Percentiles rank a stretch among this genome's conserved stretches.
phyloP scores from a whole-genome alignment of 2,329 filamentous ascomycete genomes.

The Diaporthe ilicicola region DNA sequence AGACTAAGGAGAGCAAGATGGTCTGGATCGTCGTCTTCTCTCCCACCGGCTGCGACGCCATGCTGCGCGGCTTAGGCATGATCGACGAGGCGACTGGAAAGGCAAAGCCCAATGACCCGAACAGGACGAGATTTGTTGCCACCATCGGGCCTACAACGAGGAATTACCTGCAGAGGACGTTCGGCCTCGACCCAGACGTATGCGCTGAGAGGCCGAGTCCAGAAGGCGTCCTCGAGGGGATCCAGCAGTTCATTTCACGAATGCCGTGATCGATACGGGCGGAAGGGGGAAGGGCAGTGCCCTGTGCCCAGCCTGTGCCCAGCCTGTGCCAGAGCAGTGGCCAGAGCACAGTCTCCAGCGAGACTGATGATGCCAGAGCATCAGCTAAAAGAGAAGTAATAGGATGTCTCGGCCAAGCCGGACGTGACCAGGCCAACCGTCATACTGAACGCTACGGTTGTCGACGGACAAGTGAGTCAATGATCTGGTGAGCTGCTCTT shows the following conservation, averaged over 20 bases:
- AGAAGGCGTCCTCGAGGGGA: constrained; percentile 77
- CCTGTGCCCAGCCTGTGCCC: too few species aligned
- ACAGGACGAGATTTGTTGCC: constrained; percentile 70
- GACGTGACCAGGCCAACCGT: background rate
- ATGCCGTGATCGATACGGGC: background rate
- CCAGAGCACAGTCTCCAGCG: background rate
- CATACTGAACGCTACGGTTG: background rate
- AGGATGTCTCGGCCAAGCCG: background rate
- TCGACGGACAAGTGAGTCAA: background rate
- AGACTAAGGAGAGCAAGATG: constrained; percentile 48
- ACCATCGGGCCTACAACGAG: constrained; percentile 95
- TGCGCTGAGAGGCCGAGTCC: constrained; percentile 85
- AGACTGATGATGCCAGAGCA: background rate
- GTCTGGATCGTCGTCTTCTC: constrained; percentile 83
- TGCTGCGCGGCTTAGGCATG: constrained; percentile 63
- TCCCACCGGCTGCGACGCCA: constrained; percentile 69
- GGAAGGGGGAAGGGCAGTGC: background rate
- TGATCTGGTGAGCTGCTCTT: background rate
- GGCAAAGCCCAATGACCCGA: constrained; percentile 40
- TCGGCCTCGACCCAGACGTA: constrained; percentile 77
- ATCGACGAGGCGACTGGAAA: constrained; percentile 57
- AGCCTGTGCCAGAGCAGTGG: background rate
- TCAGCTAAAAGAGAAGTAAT: background rate
- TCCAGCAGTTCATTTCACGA: constrained; percentile 55
- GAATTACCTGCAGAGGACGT: constrained; percentile 72